These are phyloP conservation scores for Neodidymelliopsis sp. DNA, from an alignment of 2,329 filamentous ascomycete genomes.

Conservation along the genomic window DNA sequence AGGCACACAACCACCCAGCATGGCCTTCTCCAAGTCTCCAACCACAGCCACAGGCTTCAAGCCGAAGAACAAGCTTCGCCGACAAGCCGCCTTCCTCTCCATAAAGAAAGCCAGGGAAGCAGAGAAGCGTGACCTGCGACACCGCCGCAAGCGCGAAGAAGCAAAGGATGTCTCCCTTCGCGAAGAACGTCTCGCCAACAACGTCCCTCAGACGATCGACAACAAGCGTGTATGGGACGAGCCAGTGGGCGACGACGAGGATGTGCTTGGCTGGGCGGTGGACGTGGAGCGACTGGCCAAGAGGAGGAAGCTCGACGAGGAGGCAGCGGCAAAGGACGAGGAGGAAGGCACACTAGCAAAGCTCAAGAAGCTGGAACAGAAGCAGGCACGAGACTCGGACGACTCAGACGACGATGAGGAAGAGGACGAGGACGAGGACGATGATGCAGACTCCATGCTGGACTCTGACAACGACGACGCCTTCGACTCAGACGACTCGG, in stretches of 20 bases:
- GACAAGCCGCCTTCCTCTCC: conserved; percentile 79
- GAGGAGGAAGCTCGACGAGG: conserved; percentile 52
- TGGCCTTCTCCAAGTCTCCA: conserved; percentile 60
- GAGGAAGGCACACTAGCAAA: conserved; percentile 45
- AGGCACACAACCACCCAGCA: conserved; percentile 31
- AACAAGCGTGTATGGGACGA: conserved; percentile 76
- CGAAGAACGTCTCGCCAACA: conserved; percentile 75
- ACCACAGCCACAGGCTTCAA: conserved; percentile 60
- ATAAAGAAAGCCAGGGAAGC: conserved; percentile 80
- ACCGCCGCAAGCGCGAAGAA: conserved; percentile 83
- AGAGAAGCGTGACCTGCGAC: conserved; percentile 76
- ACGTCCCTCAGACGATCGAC: conserved; percentile 67
- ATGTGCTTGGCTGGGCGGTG: conserved; percentile 54
- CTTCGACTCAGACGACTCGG: conserved; percentile 49
- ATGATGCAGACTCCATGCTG: conserved; percentile 55
- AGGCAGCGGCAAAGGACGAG: conserved; percentile 33
- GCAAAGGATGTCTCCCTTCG: conserved; percentile 79
- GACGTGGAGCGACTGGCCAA: conserved; percentile 56
- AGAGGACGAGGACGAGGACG: conserved; percentile 37
- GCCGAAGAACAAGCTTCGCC: conserved; percentile 78
- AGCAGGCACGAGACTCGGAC: conserved; percentile 16
- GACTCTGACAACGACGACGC: conserved; percentile 52
- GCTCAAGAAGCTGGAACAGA: conserved; percentile 41
- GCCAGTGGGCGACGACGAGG: conserved; percentile 52
- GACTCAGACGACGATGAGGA: conserved; percentile 28